Conservation (phyloP, 139 green algal species). For the Chlorella sp. region DNA sequence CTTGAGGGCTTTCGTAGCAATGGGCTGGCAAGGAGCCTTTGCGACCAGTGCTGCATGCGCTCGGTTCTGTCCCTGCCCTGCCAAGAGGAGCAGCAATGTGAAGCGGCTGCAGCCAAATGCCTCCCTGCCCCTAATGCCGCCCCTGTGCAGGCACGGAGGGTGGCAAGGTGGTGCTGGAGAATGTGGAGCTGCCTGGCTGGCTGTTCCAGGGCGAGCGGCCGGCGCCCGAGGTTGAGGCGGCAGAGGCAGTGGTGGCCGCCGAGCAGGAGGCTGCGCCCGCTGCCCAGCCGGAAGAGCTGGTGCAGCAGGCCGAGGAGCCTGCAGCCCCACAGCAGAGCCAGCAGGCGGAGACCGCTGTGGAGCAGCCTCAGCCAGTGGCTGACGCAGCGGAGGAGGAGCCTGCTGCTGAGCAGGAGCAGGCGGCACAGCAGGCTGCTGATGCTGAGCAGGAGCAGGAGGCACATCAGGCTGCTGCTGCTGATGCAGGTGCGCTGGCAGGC, state of each 20-base stretch:
- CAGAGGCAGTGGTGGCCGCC: not conserved
- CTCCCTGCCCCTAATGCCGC: not conserved
- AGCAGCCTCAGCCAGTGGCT: not conserved
- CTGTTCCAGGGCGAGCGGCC: conserved; percentile 31
- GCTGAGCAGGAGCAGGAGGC: conserved; percentile 10
- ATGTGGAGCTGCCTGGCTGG: conserved; percentile 45
- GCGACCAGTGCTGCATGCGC: not conserved
- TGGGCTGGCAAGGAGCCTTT: no score
- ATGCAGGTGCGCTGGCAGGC: no score
- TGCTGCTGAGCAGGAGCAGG: not conserved
- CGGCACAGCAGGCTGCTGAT: not conserved
- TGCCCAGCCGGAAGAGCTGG: no score
- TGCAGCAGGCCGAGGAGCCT: not conserved
- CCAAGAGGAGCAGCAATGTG: not conserved
- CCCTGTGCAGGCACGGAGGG: not conserved
- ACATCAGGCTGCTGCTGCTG: no score
- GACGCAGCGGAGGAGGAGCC: not conserved
- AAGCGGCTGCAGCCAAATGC: not conserved
- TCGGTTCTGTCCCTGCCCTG: not conserved
- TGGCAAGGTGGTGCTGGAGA: conserved; percentile 29
- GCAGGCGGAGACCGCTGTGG: not conserved
- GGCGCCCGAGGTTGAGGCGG: not conserved
- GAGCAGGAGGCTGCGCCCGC: not conserved
- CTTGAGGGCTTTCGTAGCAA: no score
- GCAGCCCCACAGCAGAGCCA: not conserved